phyloP scores from a whole-genome alignment of 495 filamentous ascomycete species.

The Lepidopterella palustris region DNA sequence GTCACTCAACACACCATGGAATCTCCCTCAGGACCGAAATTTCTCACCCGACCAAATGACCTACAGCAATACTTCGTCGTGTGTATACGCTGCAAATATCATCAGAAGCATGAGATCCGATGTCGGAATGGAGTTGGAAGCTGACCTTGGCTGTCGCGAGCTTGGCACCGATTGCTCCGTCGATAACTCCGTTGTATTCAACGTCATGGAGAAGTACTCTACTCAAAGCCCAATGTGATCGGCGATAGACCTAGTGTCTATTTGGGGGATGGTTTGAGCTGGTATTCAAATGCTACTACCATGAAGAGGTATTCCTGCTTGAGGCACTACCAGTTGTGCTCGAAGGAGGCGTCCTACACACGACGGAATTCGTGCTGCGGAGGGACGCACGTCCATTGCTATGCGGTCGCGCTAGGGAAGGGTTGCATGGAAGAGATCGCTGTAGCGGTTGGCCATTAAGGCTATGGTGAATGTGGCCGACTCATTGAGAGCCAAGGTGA shows the following conservation, averaged over 20 bases:
- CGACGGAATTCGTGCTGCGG: background rate
- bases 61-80: constrained; percentile 28
- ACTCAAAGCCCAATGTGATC: constrained; percentile 3
- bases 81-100: constrained; percentile 32
- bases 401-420: background rate
- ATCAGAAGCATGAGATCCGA: constrained; percentile 33
- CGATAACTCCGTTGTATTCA: constrained; percentile 40
- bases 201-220: constrained; percentile 38
- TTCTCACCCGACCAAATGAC: constrained; percentile 4
- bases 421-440: background rate
- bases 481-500: background rate
- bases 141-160: constrained; percentile 40
- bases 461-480: background rate
- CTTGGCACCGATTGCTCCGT: constrained; percentile 37
- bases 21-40: background rate
- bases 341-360: background rate
- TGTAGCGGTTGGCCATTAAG: background rate
- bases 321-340: background rate
- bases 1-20: constrained; percentile 13
- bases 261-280: background rate
- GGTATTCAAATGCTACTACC: background rate
- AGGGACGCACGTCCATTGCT: background rate
- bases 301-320: background rate
- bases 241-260: background rate
- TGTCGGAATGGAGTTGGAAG: constrained; percentile 34